Conservation (phyloP, 352 stramenopile species). For the Phytophthora citrophthora region DNA sequence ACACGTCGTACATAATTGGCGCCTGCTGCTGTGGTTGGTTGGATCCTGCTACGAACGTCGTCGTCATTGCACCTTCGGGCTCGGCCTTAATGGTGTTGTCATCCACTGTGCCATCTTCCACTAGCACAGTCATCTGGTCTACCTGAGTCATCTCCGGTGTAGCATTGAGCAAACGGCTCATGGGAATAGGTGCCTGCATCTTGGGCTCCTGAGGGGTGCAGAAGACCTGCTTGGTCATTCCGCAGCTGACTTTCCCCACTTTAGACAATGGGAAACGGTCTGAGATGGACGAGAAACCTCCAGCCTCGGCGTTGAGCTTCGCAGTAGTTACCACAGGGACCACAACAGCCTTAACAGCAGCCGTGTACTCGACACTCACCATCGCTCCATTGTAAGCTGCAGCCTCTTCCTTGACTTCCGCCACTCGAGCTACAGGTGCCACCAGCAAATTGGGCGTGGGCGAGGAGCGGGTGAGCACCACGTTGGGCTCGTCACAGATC, state of each 20-base stretch:
- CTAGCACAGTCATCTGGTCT: conserved; percentile 64
- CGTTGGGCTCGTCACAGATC: conserved; percentile 44
- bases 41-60: conserved; percentile 24
- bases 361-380: conserved; percentile 32
- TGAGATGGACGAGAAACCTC: conserved; percentile 68
- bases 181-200: conserved; percentile 23
- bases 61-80: conserved; percentile 34
- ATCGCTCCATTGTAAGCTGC: conserved; percentile 25
- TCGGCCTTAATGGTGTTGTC: conserved; percentile 42
- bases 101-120: conserved; percentile 53
- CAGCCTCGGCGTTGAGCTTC: conserved; percentile 7
- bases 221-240: conserved; percentile 32
- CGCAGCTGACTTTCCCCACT: conserved; percentile 45
- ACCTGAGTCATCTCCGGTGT: conserved; percentile 55
- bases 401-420: conserved; percentile 34
- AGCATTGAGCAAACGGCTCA: conserved; percentile 41
- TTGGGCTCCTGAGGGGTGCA: conserved; percentile 27
- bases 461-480: conserved; percentile 64
- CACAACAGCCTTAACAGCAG: conserved; percentile 27
- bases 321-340: conserved; percentile 13
- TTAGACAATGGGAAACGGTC: conserved; percentile 56
- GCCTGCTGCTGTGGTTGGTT: conserved; percentile 24
- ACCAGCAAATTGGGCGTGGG: conserved; percentile 45
- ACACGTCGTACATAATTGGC: conserved; percentile 40
- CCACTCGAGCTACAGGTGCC: conserved; percentile 34